These are phyloP conservation scores for Morella rubra DNA, from an alignment of 306 rosid species.

Conservation along the genomic window DNA sequence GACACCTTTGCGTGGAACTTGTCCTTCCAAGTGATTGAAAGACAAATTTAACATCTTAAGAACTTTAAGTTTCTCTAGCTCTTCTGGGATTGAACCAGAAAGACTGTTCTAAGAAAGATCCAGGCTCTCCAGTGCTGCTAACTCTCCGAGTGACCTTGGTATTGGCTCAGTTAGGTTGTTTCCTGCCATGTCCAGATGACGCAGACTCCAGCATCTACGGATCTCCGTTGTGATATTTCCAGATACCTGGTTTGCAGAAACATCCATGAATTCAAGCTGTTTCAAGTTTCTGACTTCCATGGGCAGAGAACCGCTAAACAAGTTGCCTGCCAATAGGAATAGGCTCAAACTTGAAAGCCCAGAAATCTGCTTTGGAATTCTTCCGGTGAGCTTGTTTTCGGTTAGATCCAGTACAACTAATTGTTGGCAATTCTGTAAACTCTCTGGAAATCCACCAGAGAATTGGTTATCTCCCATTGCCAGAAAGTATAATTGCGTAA, in stretches of 20 bases:
- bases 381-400: slow-evolving; percentile 35
- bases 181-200: slow-evolving; percentile 22
- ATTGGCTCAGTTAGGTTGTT: slow-evolving; percentile 38
- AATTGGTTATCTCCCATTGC: slow-evolving; percentile 24
- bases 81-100: slow-evolving; percentile 34
- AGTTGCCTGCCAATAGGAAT: slow-evolving; percentile 27
- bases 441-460: slow-evolving; percentile 28
- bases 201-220: slow-evolving; percentile 9
- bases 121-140: slow-evolving; percentile 31
- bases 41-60: slow-evolving; percentile 37
- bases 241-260: slow-evolving; percentile 33
- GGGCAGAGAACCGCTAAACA: slow-evolving; percentile 35
- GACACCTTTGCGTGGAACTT: slow-evolving; percentile 35
- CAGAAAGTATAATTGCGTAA: slow-evolving; percentile 15
- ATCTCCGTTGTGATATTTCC: slow-evolving; percentile 31
- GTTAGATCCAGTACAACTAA: neutral
- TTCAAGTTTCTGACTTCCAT: slow-evolving; percentile 22
- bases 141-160: slow-evolving; percentile 31
- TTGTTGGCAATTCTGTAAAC: slow-evolving; percentile 32
- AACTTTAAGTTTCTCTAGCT: slow-evolving; percentile 28
- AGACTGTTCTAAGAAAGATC: slow-evolving; percentile 46
- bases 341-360: slow-evolving; percentile 19
- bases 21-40: slow-evolving; percentile 45
- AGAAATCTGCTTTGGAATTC: slow-evolving; percentile 37
- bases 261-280: slow-evolving; percentile 19